Conservation (phyloP, 2,329 filamentous ascomycete genomes). For the Colletotrichum higginsianum region DNA sequence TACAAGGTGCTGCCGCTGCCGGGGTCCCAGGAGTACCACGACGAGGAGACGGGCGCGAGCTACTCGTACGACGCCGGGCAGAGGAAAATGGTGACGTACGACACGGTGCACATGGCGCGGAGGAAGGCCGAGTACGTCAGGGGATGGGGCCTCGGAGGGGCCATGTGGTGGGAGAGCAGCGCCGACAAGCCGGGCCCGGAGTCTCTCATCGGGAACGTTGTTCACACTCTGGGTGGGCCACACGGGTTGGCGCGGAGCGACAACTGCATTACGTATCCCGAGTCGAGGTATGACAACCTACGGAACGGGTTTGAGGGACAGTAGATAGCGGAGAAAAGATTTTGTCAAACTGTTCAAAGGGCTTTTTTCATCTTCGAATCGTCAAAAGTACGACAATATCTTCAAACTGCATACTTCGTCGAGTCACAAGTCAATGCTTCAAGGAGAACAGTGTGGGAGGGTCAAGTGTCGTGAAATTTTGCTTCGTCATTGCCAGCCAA, state of each 20-base stretch:
- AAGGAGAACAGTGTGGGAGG: neutral
- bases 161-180: constrained; percentile 98
- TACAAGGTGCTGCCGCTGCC: constrained; percentile 86
- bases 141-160: constrained; percentile 79
- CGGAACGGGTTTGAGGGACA: constrained; percentile 65
- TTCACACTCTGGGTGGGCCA: constrained; percentile 70
- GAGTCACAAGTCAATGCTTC: neutral
- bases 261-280: constrained; percentile 76
- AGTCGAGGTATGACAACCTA: constrained; percentile 80
- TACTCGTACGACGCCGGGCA: constrained; percentile 80
- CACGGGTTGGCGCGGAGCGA: constrained; percentile 63
- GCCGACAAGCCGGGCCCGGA: constrained; percentile 76
- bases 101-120: constrained; percentile 77
- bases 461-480: constrained; percentile 39
- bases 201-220: constrained; percentile 79
- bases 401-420: too few species aligned
- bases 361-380: too few species aligned
- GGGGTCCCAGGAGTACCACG: constrained; percentile 75
- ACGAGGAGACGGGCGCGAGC: constrained; percentile 76
- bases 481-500: constrained; percentile 46
- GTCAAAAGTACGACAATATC: too few species aligned
- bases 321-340: neutral
- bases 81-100: constrained; percentile 83
- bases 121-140: constrained; percentile 82
- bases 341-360: too few species aligned